phyloP scores from a whole-genome alignment of 2,329 filamentous ascomycete genomes.

The Ophiosphaerella korrae region DNA sequence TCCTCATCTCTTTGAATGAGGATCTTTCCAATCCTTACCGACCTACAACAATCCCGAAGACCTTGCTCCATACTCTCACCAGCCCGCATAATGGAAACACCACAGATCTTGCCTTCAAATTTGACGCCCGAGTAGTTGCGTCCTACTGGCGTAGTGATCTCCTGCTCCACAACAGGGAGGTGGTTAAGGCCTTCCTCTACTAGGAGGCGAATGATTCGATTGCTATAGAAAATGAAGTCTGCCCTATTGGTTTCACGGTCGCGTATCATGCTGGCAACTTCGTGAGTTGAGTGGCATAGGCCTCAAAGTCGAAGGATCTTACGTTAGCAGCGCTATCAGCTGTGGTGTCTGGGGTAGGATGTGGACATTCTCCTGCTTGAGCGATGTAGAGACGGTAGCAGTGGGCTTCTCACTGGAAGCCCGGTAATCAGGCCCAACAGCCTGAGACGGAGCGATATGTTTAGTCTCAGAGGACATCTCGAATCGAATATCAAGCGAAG shows the following conservation, averaged over 20 bases:
- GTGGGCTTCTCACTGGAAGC: conserved; percentile 78
- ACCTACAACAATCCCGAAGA: conserved; percentile 91
- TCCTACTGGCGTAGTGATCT: conserved; percentile 89
- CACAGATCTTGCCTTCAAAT: conserved; percentile 98
- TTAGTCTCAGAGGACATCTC: conserved; percentile 37
- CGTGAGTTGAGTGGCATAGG: conserved; percentile 4
- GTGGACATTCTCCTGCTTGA: conserved; percentile 84
- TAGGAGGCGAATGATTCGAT: conserved; percentile 93
- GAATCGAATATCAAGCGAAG: neutral
- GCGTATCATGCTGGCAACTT: conserved; percentile 78
- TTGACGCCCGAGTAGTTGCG: conserved; percentile 86
- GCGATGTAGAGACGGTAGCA: conserved; percentile 84
- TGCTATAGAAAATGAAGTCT: conserved; percentile 99
- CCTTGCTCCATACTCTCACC: conserved; percentile 99
- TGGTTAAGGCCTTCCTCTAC: conserved; percentile 98
- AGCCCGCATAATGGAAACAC: conserved; percentile 97
- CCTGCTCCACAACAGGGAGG: conserved; percentile 85
- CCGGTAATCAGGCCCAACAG: conserved; percentile 80
- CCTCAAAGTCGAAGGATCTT: conserved; percentile 54
- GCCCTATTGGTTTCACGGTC: conserved; percentile 87
- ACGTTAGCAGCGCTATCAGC: conserved; percentile 96
- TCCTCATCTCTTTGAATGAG: conserved; percentile 97
- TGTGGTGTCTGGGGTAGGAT: conserved; percentile 92
- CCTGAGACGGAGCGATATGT: conserved; percentile 56
- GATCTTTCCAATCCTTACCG: conserved; percentile 98